These are phyloP conservation scores for Trichoderma cornu-damae DNA, from an alignment of 2,329 filamentous ascomycete genomes.

Conservation along the genomic window DNA sequence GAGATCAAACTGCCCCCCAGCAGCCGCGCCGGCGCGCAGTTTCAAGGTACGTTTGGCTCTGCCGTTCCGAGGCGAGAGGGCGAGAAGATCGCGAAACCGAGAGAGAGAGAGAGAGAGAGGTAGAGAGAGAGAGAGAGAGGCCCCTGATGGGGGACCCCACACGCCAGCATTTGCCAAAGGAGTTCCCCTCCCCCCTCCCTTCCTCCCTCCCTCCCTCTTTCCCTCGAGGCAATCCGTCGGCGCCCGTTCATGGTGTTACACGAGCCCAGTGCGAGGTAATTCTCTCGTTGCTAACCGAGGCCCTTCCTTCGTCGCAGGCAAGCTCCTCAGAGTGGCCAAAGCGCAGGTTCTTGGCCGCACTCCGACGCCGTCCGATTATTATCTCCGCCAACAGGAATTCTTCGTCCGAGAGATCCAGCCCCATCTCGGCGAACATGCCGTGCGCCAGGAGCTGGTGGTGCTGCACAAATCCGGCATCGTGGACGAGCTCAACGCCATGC, in stretches of 20 bases:
- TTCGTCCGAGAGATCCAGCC: conserved; percentile 33
- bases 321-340: conserved; percentile 39
- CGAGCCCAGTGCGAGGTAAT: background rate
- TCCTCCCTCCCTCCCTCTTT: no score
- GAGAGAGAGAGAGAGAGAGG: no score
- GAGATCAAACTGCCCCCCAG: conserved; percentile 44
- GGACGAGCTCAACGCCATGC: conserved; percentile 47
- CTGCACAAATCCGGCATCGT: conserved; percentile 35
- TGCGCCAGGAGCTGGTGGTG: conserved; percentile 37
- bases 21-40: conserved; percentile 7
- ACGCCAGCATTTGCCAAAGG: background rate
- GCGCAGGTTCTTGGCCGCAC: conserved; percentile 29
- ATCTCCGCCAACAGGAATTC: conserved; percentile 36
- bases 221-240: background rate
- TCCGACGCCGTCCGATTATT: conserved; percentile 36
- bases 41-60: conserved; percentile 29
- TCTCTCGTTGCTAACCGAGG: background rate
- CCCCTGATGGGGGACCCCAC: background rate
- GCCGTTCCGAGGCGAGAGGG: no score
- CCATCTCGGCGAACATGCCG: conserved; percentile 33
- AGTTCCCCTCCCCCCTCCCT: no score
- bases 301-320: conserved; percentile 26
- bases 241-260: conserved; percentile 3
- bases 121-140: no score
- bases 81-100: background rate